A percentile compares a stretch with the other conserved stretches of the same genome.
Conservation (phyloP, 176 grass and related monocot species). For the Aegilops tauschii region DNA sequence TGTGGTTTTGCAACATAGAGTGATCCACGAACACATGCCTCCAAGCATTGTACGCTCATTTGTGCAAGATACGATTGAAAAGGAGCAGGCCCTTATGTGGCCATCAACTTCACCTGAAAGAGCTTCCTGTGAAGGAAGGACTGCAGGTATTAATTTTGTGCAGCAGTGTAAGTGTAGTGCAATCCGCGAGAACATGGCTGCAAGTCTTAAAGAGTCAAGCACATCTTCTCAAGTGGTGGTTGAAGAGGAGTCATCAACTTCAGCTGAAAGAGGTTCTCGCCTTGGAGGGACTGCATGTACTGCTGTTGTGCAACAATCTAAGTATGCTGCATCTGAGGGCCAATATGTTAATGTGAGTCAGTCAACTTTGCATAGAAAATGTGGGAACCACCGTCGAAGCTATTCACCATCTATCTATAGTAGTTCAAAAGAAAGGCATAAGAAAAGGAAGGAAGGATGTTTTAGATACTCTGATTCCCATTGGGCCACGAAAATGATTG, state of each 20-base stretch:
- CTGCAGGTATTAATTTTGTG: neutral
- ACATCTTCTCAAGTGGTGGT: neutral
- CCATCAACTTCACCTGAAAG: conserved; percentile 24
- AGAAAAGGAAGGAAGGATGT: conserved; percentile 5
- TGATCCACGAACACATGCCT: conserved; percentile 1
- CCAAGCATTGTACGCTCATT: neutral
- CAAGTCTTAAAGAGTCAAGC: conserved; percentile 1
- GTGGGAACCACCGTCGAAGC: neutral
- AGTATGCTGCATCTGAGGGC: neutral
- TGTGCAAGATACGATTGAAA: neutral
- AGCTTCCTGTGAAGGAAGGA: conserved; percentile 11
- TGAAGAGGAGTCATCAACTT: conserved; percentile 12
- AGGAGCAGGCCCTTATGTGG: neutral
- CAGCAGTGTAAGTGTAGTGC: neutral
- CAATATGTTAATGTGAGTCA: conserved; percentile 11
- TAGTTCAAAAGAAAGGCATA: conserved; percentile 38
- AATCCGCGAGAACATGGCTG: conserved; percentile 10
- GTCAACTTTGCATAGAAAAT: conserved; percentile 6
- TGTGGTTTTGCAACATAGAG: neutral
- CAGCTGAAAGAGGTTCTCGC: conserved; percentile 21
- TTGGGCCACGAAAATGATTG: conserved; percentile 24
- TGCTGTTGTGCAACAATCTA: conserved; percentile 3
- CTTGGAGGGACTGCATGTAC: conserved; percentile 4
- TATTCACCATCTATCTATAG: neutral
- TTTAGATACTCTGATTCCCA: conserved; percentile 10